Conservation (phyloP, 169 alveolate genomes). For the Eimeria brunetti region DNA sequence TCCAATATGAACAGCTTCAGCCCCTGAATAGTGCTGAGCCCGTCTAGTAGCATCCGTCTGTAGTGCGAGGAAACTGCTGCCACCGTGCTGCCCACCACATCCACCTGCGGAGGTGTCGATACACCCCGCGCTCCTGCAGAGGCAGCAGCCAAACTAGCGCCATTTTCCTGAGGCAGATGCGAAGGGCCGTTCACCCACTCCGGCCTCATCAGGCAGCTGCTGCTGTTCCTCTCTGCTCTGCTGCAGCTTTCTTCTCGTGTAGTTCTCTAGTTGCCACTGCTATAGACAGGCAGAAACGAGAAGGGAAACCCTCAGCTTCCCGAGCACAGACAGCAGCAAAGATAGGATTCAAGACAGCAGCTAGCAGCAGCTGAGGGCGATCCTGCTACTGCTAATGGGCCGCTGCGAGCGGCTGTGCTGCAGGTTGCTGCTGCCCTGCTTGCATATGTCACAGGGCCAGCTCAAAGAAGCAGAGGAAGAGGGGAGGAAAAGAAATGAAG, state of each 20-base stretch:
- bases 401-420: neutral
- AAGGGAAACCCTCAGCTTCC: neutral
- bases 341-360: too few species aligned
- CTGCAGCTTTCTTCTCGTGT: neutral
- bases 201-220: slow-evolving; percentile 7
- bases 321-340: too few species aligned
- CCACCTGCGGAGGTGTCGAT: neutral
- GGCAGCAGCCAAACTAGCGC: neutral
- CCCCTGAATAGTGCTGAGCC: slow-evolving; percentile 61
- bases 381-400: neutral
- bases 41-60: slow-evolving; percentile 62
- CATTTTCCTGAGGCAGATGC: neutral
- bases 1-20: slow-evolving; percentile 62
- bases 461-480: neutral
- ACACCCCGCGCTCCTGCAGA: neutral
- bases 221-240: neutral
- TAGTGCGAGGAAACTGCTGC: slow-evolving; percentile 8
- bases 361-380: neutral
- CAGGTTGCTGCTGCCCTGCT: neutral
- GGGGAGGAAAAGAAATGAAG: neutral
- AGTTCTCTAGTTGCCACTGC: neutral
- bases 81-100: slow-evolving; percentile 31
- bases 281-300: neutral
- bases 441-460: neutral
- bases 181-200: neutral